These are phyloP conservation scores for Saccharomycopsis javanensis DNA, from an alignment of 805 yeast species.

Conservation along the genomic window DNA sequence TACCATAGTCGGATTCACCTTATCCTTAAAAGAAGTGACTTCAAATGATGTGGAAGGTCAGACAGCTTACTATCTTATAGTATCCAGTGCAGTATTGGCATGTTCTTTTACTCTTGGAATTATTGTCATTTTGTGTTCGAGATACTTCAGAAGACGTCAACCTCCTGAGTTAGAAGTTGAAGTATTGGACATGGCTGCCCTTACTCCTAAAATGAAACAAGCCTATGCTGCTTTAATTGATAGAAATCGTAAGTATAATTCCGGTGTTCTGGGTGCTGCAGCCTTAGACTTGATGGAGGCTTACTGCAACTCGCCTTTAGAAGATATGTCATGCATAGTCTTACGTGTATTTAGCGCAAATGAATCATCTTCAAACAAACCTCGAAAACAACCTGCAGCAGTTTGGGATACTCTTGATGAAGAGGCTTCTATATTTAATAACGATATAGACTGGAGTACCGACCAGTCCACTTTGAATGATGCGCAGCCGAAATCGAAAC, in stretches of 20 bases:
- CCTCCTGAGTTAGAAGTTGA: neutral
- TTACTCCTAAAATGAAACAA: neutral
- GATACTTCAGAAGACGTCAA: neutral
- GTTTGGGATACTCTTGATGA: conserved; percentile 1
- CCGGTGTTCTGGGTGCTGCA: neutral
- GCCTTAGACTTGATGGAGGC: neutral
- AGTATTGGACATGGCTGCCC: neutral
- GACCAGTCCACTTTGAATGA: neutral
- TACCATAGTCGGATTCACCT: neutral
- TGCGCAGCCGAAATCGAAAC: neutral
- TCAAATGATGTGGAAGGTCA: neutral
- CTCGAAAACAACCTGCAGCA: neutral
- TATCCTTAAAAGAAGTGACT: neutral
- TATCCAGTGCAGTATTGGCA: neutral
- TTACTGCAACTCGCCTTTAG: neutral
- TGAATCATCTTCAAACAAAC: neutral
- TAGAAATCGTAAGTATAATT: neutral
- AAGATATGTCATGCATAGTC: neutral
- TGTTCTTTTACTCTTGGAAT: neutral
- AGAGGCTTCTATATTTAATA: neutral
- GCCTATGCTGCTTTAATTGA: neutral
- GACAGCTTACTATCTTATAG: neutral
- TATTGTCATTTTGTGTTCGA: neutral
- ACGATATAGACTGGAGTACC: neutral
- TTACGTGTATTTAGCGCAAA: neutral